These are phyloP conservation scores for Fistulifera pelliculosa DNA, from an alignment of 108 stramenopile genomes.

Conservation along the genomic window DNA sequence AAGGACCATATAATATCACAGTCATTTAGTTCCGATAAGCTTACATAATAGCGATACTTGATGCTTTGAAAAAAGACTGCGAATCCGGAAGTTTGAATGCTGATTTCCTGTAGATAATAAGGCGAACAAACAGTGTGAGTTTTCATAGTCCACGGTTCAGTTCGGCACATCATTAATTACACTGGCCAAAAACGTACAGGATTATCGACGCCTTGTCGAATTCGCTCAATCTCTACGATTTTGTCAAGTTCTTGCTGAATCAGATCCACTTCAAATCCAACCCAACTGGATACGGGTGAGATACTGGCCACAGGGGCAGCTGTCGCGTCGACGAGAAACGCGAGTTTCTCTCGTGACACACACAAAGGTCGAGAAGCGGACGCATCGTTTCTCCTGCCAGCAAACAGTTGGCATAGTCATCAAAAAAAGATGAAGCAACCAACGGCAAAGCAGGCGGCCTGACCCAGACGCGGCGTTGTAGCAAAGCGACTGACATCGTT, in stretches of 20 bases:
- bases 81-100: constrained; percentile 32
- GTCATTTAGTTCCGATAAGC: neutral
- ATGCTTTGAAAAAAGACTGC: constrained; percentile 49
- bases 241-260: constrained; percentile 50
- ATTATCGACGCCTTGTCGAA: neutral
- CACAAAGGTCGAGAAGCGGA: constrained; percentile 39
- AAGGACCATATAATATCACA: constrained; percentile 2
- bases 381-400: constrained; percentile 58
- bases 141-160: too few relatives aligned
- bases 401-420: constrained; percentile 58
- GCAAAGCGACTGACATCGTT: constrained; percentile 14
- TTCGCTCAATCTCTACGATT: constrained; percentile 17
- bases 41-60: constrained; percentile 37
- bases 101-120: neutral
- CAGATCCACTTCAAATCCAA: constrained; percentile 58
- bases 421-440: constrained; percentile 51
- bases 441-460: constrained; percentile 24
- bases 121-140: too few relatives aligned
- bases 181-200: too few relatives aligned
- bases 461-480: constrained; percentile 12
- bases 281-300: constrained; percentile 58
- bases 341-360: constrained; percentile 52
- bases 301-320: constrained; percentile 61
- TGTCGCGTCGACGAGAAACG: constrained; percentile 67
- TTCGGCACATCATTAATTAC: too few relatives aligned